These are phyloP conservation scores for Sequoiadendron giganteum DNA, from an alignment of 75 land plant species.

Conservation along the genomic window DNA sequence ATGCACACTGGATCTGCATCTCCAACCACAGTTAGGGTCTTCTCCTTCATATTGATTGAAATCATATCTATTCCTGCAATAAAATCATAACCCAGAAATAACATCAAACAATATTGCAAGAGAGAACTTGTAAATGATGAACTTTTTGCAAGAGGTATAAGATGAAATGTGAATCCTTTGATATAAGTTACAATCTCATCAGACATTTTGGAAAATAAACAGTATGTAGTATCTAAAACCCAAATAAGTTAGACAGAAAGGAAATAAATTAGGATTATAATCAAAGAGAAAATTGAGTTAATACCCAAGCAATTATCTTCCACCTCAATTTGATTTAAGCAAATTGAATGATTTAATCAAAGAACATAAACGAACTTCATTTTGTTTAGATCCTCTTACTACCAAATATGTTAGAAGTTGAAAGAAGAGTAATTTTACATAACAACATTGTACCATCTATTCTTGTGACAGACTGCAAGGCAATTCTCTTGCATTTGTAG, in stretches of 20 bases:
- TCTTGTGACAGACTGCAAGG: slow-evolving; percentile 8
- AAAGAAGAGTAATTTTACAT: not conserved
- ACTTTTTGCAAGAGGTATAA: not conserved
- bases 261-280: too few relatives aligned
- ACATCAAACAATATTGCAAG: not conserved
- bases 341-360: too few relatives aligned
- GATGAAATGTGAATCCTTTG: not conserved
- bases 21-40: not conserved
- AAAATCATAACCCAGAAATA: not conserved
- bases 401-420: too few relatives aligned
- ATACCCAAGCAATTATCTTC: too few relatives aligned
- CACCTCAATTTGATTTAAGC: too few relatives aligned
- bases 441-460: not conserved
- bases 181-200: not conserved
- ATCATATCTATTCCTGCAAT: slow-evolving; percentile 5
- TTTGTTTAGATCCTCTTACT: not conserved
- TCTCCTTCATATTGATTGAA: not conserved
- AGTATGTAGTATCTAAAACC: not conserved
- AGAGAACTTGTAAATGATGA: too few relatives aligned
- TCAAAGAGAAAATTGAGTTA: too few relatives aligned
- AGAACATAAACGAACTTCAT: too few relatives aligned
- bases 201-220: too few relatives aligned
- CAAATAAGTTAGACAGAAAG: not conserved
- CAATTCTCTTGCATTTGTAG: slow-evolving; percentile 10
- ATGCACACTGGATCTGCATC: slow-evolving; percentile 9